phyloP scores from a whole-genome alignment of 2,329 filamentous ascomycete genomes.

The Chaetomium globosum region DNA sequence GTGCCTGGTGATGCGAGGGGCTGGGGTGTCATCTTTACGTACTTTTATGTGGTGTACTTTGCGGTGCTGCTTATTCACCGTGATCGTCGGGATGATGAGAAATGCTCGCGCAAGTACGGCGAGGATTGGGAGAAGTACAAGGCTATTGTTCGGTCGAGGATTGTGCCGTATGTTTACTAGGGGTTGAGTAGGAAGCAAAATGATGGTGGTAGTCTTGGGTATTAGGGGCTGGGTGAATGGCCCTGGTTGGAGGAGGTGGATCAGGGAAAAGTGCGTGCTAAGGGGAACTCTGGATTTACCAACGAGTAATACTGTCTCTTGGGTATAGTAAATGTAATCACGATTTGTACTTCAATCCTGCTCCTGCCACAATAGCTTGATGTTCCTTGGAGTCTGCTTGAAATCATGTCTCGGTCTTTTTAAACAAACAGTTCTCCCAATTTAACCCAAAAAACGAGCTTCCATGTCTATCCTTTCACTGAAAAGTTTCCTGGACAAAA shows the following conservation, averaged over 20 bases:
- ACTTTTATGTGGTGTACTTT: conserved; percentile 95
- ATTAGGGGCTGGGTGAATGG: not conserved
- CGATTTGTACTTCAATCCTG: not conserved
- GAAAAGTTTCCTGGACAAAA: too few species aligned
- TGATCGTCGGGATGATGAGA: conserved; percentile 84
- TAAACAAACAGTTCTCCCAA: not conserved
- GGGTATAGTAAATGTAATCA: conserved; percentile 4
- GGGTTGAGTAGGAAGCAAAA: not conserved
- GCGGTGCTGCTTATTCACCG: conserved; percentile 83
- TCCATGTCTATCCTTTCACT: too few species aligned
- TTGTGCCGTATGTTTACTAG: conserved; percentile 83
- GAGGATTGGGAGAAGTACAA: conserved; percentile 90
- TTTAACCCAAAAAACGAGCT: too few species aligned
- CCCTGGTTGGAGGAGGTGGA: not conserved
- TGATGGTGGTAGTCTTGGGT: not conserved
- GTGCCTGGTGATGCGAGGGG: conserved; percentile 73
- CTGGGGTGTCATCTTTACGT: conserved; percentile 86
- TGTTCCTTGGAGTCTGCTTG: not conserved
- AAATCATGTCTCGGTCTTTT: not conserved
- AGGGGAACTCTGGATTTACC: not conserved
- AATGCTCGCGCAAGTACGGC: conserved; percentile 89
- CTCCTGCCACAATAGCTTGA: not conserved
- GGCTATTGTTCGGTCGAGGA: conserved; percentile 76
- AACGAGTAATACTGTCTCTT: not conserved
- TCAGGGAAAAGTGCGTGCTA: not conserved